Conservation (phyloP, 2,329 filamentous ascomycete species). For the Sordariomycetes sp. region DNA sequence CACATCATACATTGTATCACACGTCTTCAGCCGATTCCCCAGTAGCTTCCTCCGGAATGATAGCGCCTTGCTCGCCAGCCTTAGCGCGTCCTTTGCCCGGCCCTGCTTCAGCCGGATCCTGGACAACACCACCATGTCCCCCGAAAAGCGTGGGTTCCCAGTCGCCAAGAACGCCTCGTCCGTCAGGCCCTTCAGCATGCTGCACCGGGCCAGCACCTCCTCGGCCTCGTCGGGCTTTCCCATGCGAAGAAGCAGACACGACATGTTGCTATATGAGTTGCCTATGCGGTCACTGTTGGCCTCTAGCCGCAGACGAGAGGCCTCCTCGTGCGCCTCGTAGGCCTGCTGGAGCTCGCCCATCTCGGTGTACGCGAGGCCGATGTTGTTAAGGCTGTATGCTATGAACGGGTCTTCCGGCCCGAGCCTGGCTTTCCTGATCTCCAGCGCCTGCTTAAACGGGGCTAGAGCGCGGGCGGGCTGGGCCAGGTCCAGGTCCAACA, state of each 20-base stretch:
- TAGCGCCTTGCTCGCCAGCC: slow-evolving; percentile 13
- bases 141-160: slow-evolving; percentile 14
- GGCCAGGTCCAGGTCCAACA: slow-evolving; percentile 19
- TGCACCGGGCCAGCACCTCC: slow-evolving; percentile 17
- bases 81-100: slow-evolving; percentile 10
- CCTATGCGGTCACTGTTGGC: slow-evolving; percentile 20
- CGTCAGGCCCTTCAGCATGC: slow-evolving; percentile 20
- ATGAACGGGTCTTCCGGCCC: slow-evolving; percentile 15
- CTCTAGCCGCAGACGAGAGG: slow-evolving; percentile 17
- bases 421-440: slow-evolving; percentile 12
- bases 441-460: slow-evolving; percentile 13
- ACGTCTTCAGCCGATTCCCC: slow-evolving; percentile 13
- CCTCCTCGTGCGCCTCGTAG: slow-evolving; percentile 14
- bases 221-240: slow-evolving; percentile 21
- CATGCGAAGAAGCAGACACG: slow-evolving; percentile 21
- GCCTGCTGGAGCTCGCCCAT: slow-evolving; percentile 17
- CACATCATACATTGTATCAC: slow-evolving; percentile 14
- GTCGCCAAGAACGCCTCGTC: slow-evolving; percentile 24
- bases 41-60: slow-evolving; percentile 13
- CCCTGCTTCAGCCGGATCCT: slow-evolving; percentile 13
- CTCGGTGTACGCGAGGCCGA: slow-evolving; percentile 21
- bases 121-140: slow-evolving; percentile 16
- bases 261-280: slow-evolving; percentile 26
- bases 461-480: slow-evolving; percentile 11
- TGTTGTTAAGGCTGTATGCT: slow-evolving; percentile 18